Evolutionary conservation across 75 land plant species (phyloP), one percentile per base, ranked within the genome.

Genomic region (Picea sitchensis): DNA sequence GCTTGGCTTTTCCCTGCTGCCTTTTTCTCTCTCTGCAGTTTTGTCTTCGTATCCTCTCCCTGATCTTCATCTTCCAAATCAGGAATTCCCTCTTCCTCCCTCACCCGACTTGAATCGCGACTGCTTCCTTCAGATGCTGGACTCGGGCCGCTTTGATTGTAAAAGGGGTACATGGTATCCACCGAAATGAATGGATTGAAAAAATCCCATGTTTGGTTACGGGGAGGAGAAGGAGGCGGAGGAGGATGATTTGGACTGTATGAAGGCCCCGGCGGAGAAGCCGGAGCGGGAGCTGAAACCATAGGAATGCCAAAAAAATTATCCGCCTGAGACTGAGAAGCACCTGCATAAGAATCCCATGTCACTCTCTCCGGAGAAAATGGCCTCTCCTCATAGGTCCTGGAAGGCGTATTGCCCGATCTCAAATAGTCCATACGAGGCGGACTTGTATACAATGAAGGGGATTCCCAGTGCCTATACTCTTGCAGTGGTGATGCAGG

Each of bases 81-180:
- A 63, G 91, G 93, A 77, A 92, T 92, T 5, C 92, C 91, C 63
- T 92, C 95, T 72, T 85, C 85, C 84, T 85, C 84, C 78, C 92
- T 82, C 72, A 92, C 86, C 36, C 86, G 81, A 15, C 76, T 81
- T n/a, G 88, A 92, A 69, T 84, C 82, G 38, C 90, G 56, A 44
- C 88, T 88, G 63, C 93, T 91, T 0, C 77, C n/a, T 32, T 20
- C 80, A 21, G 90, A 91, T 38, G 47, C 51, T 4, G 41, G 73
- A 17, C 73, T 69, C 41, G 38, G 38, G 41, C 67, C 65, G 23
- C 74, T 82, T 44, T 75, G 59, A 17, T 88, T 79, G 3, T 88
- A 81, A 60, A 84, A 81, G 12, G 77, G 64, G 12, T 78, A 84
- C 17, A 77, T 65, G 51, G 75, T 68, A 8, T 87, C 89, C 73